These are phyloP conservation scores for Penicillium tannophilum DNA, from an alignment of 495 filamentous ascomycete species.

Conservation along the genomic window DNA sequence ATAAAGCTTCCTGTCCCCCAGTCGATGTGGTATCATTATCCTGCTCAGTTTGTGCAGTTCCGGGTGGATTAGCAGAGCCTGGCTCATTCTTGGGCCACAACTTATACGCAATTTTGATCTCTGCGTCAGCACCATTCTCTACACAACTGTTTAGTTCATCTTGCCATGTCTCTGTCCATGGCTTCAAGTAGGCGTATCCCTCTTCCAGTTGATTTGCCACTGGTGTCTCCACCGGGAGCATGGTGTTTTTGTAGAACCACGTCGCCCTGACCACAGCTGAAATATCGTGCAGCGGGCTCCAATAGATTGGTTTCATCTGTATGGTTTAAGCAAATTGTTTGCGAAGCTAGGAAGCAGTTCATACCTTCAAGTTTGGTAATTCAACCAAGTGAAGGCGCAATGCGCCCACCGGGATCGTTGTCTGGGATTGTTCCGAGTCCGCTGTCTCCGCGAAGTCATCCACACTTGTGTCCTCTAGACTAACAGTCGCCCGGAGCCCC, in stretches of 20 bases:
- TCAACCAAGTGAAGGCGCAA: conserved; percentile 69
- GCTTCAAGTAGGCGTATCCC: conserved; percentile 81
- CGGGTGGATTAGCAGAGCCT: conserved; percentile 36
- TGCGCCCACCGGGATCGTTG: conserved; percentile 68
- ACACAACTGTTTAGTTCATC: conserved; percentile 91
- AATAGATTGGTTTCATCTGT: conserved; percentile 96
- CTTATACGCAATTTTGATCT: conserved; percentile 82
- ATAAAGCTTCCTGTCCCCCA: conserved; percentile 11
- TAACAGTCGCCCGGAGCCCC: conserved; percentile 32
- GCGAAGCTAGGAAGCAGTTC: background rate
- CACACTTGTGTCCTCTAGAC: conserved; percentile 24
- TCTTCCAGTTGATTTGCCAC: conserved; percentile 90
- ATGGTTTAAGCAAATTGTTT: conserved; percentile 1
- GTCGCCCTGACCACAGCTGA: conserved; percentile 81
- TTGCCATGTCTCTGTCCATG: conserved; percentile 91
- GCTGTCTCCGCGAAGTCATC: conserved; percentile 18
- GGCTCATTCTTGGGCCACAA: conserved; percentile 68
- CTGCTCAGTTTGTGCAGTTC: conserved; percentile 24
- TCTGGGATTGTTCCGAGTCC: conserved; percentile 21
- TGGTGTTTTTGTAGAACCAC: conserved; percentile 96
- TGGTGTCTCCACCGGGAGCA: conserved; percentile 84
- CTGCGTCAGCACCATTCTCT: conserved; percentile 85
- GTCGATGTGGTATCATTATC: conserved; percentile 10
- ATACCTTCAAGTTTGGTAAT: conserved; percentile 51
- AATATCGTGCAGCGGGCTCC: conserved; percentile 93